Evolutionary conservation across 345 rosid genomes (phyloP), one percentile per base, ranked within the genome.

Genomic region (Cochlearia excelsa): DNA sequence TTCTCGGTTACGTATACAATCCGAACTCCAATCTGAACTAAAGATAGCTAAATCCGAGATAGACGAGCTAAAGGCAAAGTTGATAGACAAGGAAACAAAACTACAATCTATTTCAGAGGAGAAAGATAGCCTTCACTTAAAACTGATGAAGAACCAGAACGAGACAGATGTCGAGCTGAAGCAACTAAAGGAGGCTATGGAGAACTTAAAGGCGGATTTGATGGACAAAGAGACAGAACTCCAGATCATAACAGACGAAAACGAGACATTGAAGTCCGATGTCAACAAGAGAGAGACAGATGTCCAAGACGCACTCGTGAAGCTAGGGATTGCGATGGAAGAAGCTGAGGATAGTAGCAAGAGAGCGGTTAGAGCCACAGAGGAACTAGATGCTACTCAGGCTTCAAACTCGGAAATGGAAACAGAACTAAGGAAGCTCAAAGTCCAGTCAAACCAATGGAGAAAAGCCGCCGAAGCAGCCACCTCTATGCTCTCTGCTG

Each of bases 391-490:
- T 55, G 90, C 95, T 29, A 82, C 86, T 26, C 96, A 88, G 70
- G 76, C 75, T 37, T 79, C 85, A 10, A 84, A 77, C 65, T 70
- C 82, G 0, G 92, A 88, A 50, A 76, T 82, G 80, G 95, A 88
- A 65, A 72, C 82, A 3, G 95, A 88, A 56, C 68, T 88, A 54
- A 84, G 97, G 80, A 85, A 78, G 79, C 77, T 90, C 37, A 94
- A 90, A 79, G 99, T 94, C 54, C 99, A 94, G 63, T 77, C 99
- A 5, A 92, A 94, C 65, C 99, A 94, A 67, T 94, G 96, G 97
- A 86, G 96, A 72, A 94, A 94, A 81, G 99, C 99, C 49, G 95
- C 96, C 0, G 99, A 94, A 72, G 95, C 96, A 10, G 99, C 99
- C 7, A 84, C 96, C 0, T 72, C 96, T 1, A 87, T 94, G 88